phyloP scores from a whole-genome alignment of 2,329 filamentous ascomycete genomes.

The Tympanopsis confertula region DNA sequence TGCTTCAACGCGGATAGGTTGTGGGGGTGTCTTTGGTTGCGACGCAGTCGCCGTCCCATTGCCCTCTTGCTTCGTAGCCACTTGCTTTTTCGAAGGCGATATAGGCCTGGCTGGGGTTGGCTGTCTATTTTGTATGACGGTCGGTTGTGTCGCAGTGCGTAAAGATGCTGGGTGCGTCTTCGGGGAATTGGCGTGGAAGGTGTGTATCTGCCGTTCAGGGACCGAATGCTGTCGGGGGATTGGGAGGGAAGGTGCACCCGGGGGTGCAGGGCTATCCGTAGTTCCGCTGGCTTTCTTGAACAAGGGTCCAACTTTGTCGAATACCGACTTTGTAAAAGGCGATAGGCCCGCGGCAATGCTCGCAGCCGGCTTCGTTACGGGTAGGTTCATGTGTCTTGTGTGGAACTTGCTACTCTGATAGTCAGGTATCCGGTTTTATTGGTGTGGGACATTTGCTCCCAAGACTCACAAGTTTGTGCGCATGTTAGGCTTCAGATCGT shows the following conservation, averaged over 20 bases:
- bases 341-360: slow-evolving; percentile 29
- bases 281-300: slow-evolving; percentile 27
- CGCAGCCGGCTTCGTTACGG: slow-evolving; percentile 6
- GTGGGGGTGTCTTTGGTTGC: no score
- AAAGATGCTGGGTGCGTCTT: no score
- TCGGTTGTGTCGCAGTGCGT: no score
- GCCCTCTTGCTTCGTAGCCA: no score
- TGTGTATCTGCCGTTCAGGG: no score
- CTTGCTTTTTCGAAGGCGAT: no score
- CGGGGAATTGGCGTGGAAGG: no score
- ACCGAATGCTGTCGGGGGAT: no score
- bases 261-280: slow-evolving; percentile 10
- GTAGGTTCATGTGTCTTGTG: background rate
- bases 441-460: slow-evolving; percentile 1
- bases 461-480: slow-evolving; percentile 53
- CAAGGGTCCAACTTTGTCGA: slow-evolving; percentile 26
- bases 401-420: slow-evolving; percentile 1
- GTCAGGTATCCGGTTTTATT: slow-evolving; percentile 7
- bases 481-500: slow-evolving; percentile 61
- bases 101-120: no score
- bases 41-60: no score
- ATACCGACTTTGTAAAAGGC: slow-evolving; percentile 36
- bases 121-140: no score
- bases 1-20: no score
- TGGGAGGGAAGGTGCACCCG: slow-evolving; percentile 15